Evolutionary conservation across 1,139 yeast genomes (phyloP).

Genomic region (Saccharomycopsis crataegensis): DNA sequence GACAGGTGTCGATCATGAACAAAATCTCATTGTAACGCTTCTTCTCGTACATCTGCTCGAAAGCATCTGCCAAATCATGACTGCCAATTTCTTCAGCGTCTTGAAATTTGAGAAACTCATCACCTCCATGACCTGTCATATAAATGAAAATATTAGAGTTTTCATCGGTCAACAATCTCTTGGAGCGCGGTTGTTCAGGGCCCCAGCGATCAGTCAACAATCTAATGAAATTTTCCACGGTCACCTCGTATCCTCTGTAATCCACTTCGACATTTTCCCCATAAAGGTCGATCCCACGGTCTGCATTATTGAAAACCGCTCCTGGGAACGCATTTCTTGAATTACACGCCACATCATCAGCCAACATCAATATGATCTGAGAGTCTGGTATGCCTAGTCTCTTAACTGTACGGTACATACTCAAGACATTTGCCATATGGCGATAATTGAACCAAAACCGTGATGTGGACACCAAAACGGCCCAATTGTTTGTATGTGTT

Average conservation of each 20-base stretch:
- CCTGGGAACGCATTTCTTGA: constrained; percentile 96
- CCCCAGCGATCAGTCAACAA: constrained; percentile 93
- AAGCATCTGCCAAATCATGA: constrained; percentile 94
- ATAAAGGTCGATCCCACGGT: constrained; percentile 87
- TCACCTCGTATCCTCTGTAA: constrained; percentile 94
- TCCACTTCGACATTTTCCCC: constrained; percentile 96
- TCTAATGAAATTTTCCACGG: constrained; percentile 90
- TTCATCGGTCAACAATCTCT: constrained; percentile 85
- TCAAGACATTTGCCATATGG: constrained; percentile 93
- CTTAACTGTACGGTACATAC: constrained; percentile 92
- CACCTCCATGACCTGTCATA: constrained; percentile 98
- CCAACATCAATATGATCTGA: constrained; percentile 89
- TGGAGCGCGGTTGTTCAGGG: constrained; percentile 85
- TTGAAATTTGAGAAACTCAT: constrained; percentile 92
- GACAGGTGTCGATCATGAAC: constrained; percentile 98
- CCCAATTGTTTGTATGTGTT: constrained; percentile 82
- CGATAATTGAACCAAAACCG: constrained; percentile 97
- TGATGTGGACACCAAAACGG: constrained; percentile 91
- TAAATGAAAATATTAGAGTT: constrained; percentile 89
- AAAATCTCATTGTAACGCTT: constrained; percentile 89
- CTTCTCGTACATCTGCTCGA: constrained; percentile 95
- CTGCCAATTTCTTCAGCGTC: constrained; percentile 98
- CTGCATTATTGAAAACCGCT: constrained; percentile 88
- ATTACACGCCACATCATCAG: constrained; percentile 96
- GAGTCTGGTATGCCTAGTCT: constrained; percentile 96